Conservation (phyloP, 306 rosid species). For the Prunus dulcis region DNA sequence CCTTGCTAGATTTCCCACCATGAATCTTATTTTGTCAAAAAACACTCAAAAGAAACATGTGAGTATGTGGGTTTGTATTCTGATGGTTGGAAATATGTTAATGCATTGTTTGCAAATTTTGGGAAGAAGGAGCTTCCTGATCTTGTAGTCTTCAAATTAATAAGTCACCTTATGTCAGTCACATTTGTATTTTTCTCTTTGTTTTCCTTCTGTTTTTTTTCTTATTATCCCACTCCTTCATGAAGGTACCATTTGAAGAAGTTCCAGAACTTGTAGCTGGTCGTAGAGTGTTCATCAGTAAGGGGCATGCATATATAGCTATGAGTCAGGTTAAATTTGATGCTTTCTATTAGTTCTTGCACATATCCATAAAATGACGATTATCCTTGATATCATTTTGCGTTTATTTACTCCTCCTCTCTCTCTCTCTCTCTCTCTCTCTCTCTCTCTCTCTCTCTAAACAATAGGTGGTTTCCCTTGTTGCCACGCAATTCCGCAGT, state of each 20-base stretch:
- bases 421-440: neutral
- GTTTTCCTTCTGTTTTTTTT: conserved; percentile 13
- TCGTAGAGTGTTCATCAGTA: conserved; percentile 69
- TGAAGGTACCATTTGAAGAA: conserved; percentile 92
- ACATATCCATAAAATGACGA: conserved; percentile 2
- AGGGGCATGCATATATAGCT: conserved; percentile 82
- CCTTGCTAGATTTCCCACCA: neutral
- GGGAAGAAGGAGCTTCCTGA: neutral
- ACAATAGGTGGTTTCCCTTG: conserved; percentile 70
- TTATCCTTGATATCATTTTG: conserved; percentile 6
- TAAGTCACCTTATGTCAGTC: conserved; percentile 4
- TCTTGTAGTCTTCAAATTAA: neutral
- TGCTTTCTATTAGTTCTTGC: conserved; percentile 19
- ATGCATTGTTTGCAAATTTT: conserved; percentile 1
- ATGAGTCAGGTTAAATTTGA: conserved; percentile 66
- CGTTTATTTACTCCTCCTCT: conserved; percentile 16
- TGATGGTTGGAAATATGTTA: conserved; percentile 7
- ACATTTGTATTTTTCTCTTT: neutral
- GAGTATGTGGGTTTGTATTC: neutral
- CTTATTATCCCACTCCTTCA: conserved; percentile 8
- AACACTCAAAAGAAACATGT: neutral
- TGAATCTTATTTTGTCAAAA: neutral
- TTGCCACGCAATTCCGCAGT: conserved; percentile 77
- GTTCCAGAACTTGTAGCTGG: conserved; percentile 95
- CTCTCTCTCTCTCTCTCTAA: neutral